Evolutionary conservation across 352 stramenopile genomes (phyloP).

Genomic region (Pythium diclinum): DNA sequence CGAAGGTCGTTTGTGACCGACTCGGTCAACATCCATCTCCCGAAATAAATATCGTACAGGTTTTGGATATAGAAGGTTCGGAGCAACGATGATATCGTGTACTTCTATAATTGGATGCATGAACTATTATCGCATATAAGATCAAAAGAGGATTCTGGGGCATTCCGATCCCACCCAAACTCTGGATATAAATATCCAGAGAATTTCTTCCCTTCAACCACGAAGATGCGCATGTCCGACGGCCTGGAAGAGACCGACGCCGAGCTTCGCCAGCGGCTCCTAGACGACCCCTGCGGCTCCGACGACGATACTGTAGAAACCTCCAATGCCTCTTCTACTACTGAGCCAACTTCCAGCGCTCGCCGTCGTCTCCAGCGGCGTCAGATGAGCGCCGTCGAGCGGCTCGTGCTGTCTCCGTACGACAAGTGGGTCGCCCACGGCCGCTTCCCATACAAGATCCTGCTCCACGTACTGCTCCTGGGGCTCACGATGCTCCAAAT

Average conservation of each 20-base stretch:
- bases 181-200: too few species aligned
- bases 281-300: neutral
- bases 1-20: too few species aligned
- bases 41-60: too few species aligned
- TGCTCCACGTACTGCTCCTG: conserved; percentile 73
- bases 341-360: neutral
- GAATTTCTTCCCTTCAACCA: conserved; percentile 1
- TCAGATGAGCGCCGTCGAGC: conserved; percentile 48
- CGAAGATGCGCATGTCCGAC: neutral
- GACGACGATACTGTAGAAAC: neutral
- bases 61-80: too few species aligned
- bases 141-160: too few species aligned
- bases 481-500: conserved; percentile 71
- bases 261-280: conserved; percentile 16
- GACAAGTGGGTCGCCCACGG: conserved; percentile 71
- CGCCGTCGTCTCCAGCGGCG: neutral
- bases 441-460: conserved; percentile 84
- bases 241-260: conserved; percentile 5
- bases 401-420: conserved; percentile 72
- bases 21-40: too few species aligned
- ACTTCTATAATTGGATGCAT: too few species aligned
- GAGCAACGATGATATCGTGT: too few species aligned
- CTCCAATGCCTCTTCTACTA: neutral
- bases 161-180: too few species aligned
- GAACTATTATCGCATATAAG: too few species aligned